Evolutionary conservation across 768 basidiomycete genomes (phyloP).

Genomic region (Fomitopsis serialis): DNA sequence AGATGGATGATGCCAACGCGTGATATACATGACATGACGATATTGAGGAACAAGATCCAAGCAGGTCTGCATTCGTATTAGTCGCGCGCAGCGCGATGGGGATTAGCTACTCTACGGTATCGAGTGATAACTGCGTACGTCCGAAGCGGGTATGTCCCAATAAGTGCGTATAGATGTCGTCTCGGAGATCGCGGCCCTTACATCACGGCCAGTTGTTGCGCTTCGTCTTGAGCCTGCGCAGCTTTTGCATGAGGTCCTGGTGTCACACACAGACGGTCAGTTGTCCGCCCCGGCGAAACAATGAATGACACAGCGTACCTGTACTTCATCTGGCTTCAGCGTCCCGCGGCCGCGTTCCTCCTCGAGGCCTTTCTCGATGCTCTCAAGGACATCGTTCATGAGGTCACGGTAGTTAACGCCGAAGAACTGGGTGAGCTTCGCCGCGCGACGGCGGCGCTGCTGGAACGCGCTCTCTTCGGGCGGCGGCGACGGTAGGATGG

Average conservation of each 20-base stretch:
- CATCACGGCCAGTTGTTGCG: slow-evolving; percentile 28
- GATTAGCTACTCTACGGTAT: background rate
- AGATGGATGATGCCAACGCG: background rate
- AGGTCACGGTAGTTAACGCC: slow-evolving; percentile 80
- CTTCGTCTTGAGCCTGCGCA: slow-evolving; percentile 51
- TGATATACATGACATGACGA: background rate
- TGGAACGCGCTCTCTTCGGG: slow-evolving; percentile 49
- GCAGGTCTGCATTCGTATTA: background rate
- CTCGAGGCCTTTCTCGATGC: slow-evolving; percentile 71
- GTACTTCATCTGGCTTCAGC: slow-evolving; percentile 61
- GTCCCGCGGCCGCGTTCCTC: slow-evolving; percentile 63
- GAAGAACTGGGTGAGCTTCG: slow-evolving; percentile 84
- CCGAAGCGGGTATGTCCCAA: background rate
- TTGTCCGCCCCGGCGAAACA: background rate
- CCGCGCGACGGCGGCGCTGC: slow-evolving; percentile 64
- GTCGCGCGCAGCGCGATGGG: background rate
- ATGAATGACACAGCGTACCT: slow-evolving; percentile 40
- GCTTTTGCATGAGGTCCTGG: slow-evolving; percentile 38
- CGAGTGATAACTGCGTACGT: background rate
- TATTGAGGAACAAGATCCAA: background rate
- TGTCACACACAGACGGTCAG: slow-evolving; percentile 6
- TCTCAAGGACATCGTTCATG: slow-evolving; percentile 73
- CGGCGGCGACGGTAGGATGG: slow-evolving; percentile 30
- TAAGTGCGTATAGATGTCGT: background rate
- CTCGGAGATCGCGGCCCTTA: background rate